Base-by-base conservation (phyloP, 495 filamentous ascomycete species). In the Lophium mytilinum region DNA sequence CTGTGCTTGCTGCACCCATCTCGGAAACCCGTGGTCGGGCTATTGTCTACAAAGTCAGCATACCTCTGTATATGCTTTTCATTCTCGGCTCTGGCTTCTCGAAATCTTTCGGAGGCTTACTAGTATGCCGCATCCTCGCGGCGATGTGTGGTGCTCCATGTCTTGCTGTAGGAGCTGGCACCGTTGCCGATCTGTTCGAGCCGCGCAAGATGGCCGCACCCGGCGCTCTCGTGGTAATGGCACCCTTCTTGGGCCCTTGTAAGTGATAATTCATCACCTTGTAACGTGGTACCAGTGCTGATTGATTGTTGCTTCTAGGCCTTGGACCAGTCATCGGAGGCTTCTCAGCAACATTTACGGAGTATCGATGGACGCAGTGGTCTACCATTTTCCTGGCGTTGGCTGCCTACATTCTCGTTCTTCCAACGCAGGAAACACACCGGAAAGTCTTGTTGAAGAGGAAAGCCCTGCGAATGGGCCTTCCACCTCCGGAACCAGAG, bases 351-450 rank as follows among this genome's bases (percentile, higher is more conserved):
- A 72, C 77, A 46, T 69, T 78, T 24, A 82, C 80, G 59, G 72
- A 69, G 36, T 87, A 81, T 79, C 76, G 81, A 37, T 86, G 83
- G 81, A 82, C 81, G 9, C 71, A 80, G 62, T 83, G 79, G 79
- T 72, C 65, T 4, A 68, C 76, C 14, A 55, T 80, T 2, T 76
- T 83, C 56, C 68, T 76, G 17, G 68, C 76, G 14, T 57, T 72
- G 37, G 69, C 77, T 57, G 68, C 70, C 54, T 66, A 72, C 48
- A 40, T 74, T 41, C 53, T 66, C 34, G 51, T 66, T 1, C 43
- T 79, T 12, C 60, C 75, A 37, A 73, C 74, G 43, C 68, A 72
- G 42, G 85, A 89, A 67, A 84, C 85, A 0, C 86, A 83, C 66
- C 80, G 84, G 61, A 76, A 79, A 9, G 70, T 77, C n/a, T 76